Evolutionary conservation across 768 basidiomycete genomes (phyloP).

Genomic region (Cubamyces sp.): DNA sequence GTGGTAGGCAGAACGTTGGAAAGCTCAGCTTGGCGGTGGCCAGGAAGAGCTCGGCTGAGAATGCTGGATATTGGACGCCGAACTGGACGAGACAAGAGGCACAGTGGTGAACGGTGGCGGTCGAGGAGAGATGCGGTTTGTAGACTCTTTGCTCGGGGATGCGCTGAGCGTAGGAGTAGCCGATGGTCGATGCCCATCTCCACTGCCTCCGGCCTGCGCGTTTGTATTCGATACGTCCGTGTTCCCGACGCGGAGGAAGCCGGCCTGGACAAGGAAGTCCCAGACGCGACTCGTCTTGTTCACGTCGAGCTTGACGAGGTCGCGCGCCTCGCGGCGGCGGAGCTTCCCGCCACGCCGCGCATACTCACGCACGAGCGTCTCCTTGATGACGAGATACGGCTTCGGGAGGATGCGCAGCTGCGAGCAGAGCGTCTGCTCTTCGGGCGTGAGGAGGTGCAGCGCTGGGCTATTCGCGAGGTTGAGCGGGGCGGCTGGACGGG

Average conservation of each 20-base stretch:
- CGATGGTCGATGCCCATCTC: conserved; percentile 25
- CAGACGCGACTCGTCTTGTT: conserved; percentile 92
- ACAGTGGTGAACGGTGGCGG: conserved; percentile 34
- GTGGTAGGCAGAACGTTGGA: neutral
- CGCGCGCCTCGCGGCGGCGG: conserved; percentile 84
- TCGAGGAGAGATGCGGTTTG: conserved; percentile 27
- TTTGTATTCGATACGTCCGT: conserved; percentile 23
- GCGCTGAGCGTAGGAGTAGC: conserved; percentile 36
- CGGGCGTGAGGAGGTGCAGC: conserved; percentile 84
- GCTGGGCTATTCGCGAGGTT: conserved; percentile 91
- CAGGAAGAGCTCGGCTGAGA: conserved; percentile 5
- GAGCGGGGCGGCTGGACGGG: conserved; percentile 58
- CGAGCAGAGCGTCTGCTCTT: conserved; percentile 88
- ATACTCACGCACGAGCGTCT: conserved; percentile 92
- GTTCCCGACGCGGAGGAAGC: conserved; percentile 67
- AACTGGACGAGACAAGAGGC: conserved; percentile 17
- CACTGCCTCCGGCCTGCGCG: conserved; percentile 5
- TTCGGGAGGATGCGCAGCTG: conserved; percentile 90
- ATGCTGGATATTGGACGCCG: conserved; percentile 6
- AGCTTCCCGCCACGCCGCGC: conserved; percentile 87
- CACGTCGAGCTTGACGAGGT: conserved; percentile 90
- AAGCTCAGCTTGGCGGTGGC: conserved; percentile 11
- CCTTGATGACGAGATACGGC: conserved; percentile 95
- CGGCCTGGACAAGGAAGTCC: conserved; percentile 90
- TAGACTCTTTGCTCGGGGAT: conserved; percentile 37